phyloP scores from a whole-genome alignment of 2,329 filamentous ascomycete species.

The Clathrospora elynae region DNA sequence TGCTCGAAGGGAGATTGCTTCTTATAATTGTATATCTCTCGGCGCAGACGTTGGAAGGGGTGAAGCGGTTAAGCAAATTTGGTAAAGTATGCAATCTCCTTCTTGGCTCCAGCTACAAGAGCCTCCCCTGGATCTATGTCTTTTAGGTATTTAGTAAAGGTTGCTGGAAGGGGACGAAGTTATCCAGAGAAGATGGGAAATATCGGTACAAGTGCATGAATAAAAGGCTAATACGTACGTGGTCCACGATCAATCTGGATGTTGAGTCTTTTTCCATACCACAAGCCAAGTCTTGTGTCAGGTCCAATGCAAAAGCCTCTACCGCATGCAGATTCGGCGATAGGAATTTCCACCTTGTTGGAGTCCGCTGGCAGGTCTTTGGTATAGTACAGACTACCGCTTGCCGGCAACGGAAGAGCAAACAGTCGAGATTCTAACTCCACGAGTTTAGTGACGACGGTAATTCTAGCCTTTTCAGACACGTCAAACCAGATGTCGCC shows the following conservation, averaged over 20 bases:
- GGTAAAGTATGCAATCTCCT: conserved; percentile 40
- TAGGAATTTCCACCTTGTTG: conserved; percentile 22
- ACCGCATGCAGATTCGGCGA: conserved; percentile 7
- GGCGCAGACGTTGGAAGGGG: conserved; percentile 38
- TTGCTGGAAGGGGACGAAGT: too few relatives aligned
- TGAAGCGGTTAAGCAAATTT: conserved; percentile 36
- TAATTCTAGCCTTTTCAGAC: conserved; percentile 26
- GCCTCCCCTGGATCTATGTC: conserved; percentile 29
- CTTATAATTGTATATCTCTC: conserved; percentile 41
- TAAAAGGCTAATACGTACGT: conserved; percentile 32
- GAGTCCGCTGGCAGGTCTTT: conserved; percentile 17
- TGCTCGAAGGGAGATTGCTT: conserved; percentile 35
- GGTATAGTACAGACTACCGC: conserved; percentile 40
- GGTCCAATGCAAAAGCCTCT: conserved; percentile 39
- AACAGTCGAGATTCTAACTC: conserved; percentile 37
- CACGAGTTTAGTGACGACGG: conserved; percentile 33
- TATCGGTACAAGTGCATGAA: neutral
- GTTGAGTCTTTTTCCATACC: conserved; percentile 36
- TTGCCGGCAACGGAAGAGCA: conserved; percentile 36
- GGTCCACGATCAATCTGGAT: conserved; percentile 38
- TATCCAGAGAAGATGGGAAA: neutral
- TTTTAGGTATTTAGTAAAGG: conserved; percentile 27
- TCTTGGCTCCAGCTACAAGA: conserved; percentile 39
- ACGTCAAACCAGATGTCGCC: conserved; percentile 42
- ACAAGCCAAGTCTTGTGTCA: conserved; percentile 33